A percentile compares a stretch with the other conserved stretches of the same genome.
Evolutionary conservation across 768 basidiomycete species (phyloP).

Genomic region (Calocybe indica): DNA sequence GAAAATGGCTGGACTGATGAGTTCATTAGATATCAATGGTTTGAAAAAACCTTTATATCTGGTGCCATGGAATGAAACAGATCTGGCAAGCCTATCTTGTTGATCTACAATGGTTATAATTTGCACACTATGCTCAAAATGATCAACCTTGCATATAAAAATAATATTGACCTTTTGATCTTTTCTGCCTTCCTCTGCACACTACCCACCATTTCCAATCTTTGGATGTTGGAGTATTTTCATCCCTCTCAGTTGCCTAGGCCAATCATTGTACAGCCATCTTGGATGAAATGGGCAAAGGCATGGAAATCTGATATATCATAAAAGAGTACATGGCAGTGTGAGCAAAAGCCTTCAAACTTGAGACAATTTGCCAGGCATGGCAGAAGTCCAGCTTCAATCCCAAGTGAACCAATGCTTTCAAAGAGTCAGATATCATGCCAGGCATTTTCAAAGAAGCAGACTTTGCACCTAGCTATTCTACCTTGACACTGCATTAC

Average conservation of each 20-base stretch:
- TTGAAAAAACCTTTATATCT: conserved; percentile 28
- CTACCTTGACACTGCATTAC: not conserved
- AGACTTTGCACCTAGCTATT: conserved; percentile 16
- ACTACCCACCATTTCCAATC: conserved; percentile 31
- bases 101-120: conserved; percentile 34
- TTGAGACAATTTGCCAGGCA: conserved; percentile 10
- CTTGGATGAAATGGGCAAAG: conserved; percentile 12
- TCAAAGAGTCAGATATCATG: conserved; percentile 5
- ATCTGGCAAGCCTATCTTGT: conserved; percentile 15
- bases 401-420: not conserved
- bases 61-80: conserved; percentile 10
- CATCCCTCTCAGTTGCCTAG: conserved; percentile 25
- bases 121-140: conserved; percentile 27
- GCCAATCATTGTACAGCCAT: conserved; percentile 15
- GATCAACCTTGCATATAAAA: conserved; percentile 15
- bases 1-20: conserved; percentile 37
- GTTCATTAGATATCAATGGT: conserved; percentile 32
- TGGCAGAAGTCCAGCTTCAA: conserved; percentile 7
- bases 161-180: conserved; percentile 26
- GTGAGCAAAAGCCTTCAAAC: conserved; percentile 10
- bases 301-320: conserved; percentile 17
- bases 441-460: conserved; percentile 12
- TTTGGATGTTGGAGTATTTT: conserved; percentile 30
- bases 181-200: conserved; percentile 31
- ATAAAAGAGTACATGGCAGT: conserved; percentile 24